phyloP scores from a whole-genome alignment of 768 basidiomycete genomes.

The Trametes cubensis region DNA sequence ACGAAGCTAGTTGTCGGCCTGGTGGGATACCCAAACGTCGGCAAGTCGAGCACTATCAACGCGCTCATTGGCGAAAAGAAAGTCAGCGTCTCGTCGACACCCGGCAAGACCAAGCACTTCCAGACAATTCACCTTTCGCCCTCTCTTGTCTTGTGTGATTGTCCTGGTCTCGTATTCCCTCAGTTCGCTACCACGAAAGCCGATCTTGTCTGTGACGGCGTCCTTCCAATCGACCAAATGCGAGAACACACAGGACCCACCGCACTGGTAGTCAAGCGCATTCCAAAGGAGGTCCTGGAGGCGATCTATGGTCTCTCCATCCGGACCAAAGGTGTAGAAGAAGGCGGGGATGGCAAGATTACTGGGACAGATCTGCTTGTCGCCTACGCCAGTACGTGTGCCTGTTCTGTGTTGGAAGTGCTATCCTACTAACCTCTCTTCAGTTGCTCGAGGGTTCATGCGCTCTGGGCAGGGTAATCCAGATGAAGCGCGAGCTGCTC shows the following conservation, averaged over 20 bases:
- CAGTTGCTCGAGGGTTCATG: conserved; percentile 92
- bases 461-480: conserved; percentile 96
- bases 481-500: conserved; percentile 92
- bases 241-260: conserved; percentile 88
- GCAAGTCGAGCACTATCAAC: conserved; percentile 98
- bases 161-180: conserved; percentile 97
- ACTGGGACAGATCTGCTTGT: conserved; percentile 82
- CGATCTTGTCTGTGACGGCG: conserved; percentile 94
- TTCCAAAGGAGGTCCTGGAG: conserved; percentile 85
- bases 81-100: conserved; percentile 97
- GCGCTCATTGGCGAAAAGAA: conserved; percentile 94
- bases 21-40: conserved; percentile 98
- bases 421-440: conserved; percentile 22
- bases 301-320: conserved; percentile 86
- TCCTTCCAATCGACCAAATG: conserved; percentile 96
- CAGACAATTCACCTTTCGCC: conserved; percentile 94
- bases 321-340: conserved; percentile 63
- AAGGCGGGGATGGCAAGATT: conserved; percentile 79
- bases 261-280: conserved; percentile 72
- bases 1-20: conserved; percentile 80
- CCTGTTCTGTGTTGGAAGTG: not conserved
- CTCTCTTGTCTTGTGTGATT: conserved; percentile 88
- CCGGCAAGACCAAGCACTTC: conserved; percentile 99
- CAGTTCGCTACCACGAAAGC: conserved; percentile 98
- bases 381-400: conserved; percentile 85